Base-by-base conservation (phyloP, 2,329 filamentous ascomycete genomes). In the Fusarium pseudoanthophilum region DNA sequence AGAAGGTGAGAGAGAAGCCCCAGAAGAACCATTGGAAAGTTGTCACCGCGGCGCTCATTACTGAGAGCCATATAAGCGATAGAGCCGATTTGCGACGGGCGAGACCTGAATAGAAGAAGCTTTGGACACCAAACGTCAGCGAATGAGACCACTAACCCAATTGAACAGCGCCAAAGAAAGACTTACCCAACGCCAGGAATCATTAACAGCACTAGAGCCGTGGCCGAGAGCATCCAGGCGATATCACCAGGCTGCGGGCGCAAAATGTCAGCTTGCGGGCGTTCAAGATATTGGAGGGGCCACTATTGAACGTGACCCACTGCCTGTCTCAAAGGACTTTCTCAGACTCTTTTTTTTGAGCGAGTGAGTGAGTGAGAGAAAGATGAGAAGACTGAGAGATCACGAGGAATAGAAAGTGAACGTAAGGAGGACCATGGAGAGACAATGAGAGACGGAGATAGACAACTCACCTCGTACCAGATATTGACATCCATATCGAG, bases 21-120 rank as follows among this genome's bases (percentile, higher is more conserved):
- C 93, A 96, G 86, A 96, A 94, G 86, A 97, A 97, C 95, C 95
- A 97, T 82, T 97, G 94, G 83, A 97, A 97, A 32, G 91, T 92
- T 40, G 94, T 92, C 57, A 97, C 92, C 18, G 92, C 94, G 2
- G 92, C 90, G 26, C 94, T 90, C 93, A 97, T 97, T 79, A 97
- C 87, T 8, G 93, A 95, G 30, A 97, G 90, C 94, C 94, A 97
- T 82, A 97, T 94, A 69, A 97, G 86, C 28, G 94, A 96, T 60
- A 97, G 86, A 13, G 95, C 95, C 0, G 94, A 97, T 84, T 97
- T 97, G 80, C 95, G 88, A 69, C 95, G 91, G 26, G 95, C 94
- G 26, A 97, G 90, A 69, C 95, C 95, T 18, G 94, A 97, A 84
- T 97, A 97, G 87, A 97, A 97, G 88, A 97, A 97, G 67, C 86